Base-by-base conservation (phyloP, 129 eudicot genomes). In the Heracleum sosnowskyi region DNA sequence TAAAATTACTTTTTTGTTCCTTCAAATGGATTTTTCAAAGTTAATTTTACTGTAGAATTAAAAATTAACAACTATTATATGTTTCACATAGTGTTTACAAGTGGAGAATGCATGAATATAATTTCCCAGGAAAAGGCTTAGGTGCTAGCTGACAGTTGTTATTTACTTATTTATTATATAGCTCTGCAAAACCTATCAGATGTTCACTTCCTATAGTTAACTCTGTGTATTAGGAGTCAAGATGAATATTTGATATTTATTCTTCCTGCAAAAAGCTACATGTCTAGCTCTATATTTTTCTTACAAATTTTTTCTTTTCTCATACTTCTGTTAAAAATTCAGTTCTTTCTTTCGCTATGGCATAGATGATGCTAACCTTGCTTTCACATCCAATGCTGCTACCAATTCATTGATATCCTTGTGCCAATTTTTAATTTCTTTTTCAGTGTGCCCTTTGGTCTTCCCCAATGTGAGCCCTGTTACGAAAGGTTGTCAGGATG, bases 361-460 rank as follows among this genome's bases (percentile, higher is more conserved):
- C 28, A 40, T 72, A 16, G 18, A 39, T 40, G 16, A 39, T 72
- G 34, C 51, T 41, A 72, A 72, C 34, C 36, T 22, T 72, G 28
- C 18, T 41, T 11, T 37, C 29, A 40, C 31, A 12, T 45, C 28
- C 47, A 41, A 20, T 72, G 36, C 45, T 29, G 42, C 24, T 77
- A 26, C 7, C 31, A 2, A 13, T 12, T 77, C 7, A 60, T 72
- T 36, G 51, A 41, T 4, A 49, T 68, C 20, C 22, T 37, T 29
- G n/a, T 37, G 26, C 70, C 20, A 0, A 3, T 2, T 22, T 41
- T 81, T 77, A 24, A 1, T 79, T 18, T 71, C 42, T 34, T 29
- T 79, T 87, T 83, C 94, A 95, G 98, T 88, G 16, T 95, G 98
- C 75, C 98, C 98, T 2, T 82, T 95, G 84, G 88, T 84, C 69